Base-by-base conservation (phyloP, 768 basidiomycete genomes). In the Holtermanniella nyarrowii region DNA sequence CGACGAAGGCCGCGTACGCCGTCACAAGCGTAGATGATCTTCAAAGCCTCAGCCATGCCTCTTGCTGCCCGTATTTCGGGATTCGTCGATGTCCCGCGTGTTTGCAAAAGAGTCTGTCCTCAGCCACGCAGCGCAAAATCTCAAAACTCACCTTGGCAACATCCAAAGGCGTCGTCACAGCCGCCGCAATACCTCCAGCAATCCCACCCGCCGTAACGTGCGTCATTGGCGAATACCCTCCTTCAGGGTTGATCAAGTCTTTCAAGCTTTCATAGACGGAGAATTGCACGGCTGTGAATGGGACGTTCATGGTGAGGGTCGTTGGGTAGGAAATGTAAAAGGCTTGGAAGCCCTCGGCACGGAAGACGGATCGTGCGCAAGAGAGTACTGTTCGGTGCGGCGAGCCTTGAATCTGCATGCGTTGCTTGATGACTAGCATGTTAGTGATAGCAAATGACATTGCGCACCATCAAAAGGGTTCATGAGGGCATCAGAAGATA, bases 271-370 rank as follows among this genome's bases (percentile, higher is more conserved):
- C 95, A 74, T 99, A 99, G 5, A 88, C 86, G 5, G 88, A 87
- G 74, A 88, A 96, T 71, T 99, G 95, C 44, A 90, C 91, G 49
- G 95, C 95, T 60, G 91, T 96, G 77, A 96, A 96, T 2, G 95
- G 95, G 53, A 99, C 86, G 42, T 88, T 84, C 78, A 99, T 97
- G 58, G 81, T 87, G 42, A 99, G 77, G 3, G 95, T 99, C 14
- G 95, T 99, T 20, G 95, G 95, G 73, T 99, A 99, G 3, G 95
- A 99, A 53, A 99, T 82, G 73, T 96, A 99, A 77, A 99, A 97
- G 7, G 95, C 95, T 31, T 74, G 62, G 43, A 95, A 69, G 37
- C 95, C 95, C 73, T 99, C 95, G 27, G 75, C 81, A 42, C 74
- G 78, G 73, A 88, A 89, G 47, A 99, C 85, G 12, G 83, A 82